These are phyloP conservation scores for Pelargonium fulgidum DNA, from an alignment of 441 rosid species.

Conservation along the genomic window DNA sequence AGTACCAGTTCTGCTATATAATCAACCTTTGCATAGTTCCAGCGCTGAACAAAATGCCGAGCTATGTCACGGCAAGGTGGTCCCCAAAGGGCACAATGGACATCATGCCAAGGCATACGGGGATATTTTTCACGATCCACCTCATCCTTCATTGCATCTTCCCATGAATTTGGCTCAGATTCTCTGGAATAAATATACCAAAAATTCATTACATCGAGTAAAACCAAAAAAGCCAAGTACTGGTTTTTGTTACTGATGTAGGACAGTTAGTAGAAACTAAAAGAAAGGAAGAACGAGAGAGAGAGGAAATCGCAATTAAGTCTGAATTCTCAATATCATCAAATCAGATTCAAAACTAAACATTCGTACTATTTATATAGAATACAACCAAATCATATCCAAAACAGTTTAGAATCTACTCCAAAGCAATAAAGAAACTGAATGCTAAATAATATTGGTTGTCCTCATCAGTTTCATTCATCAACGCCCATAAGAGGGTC, in stretches of 20 bases:
- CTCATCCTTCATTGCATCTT: constrained; percentile 91
- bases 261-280: too few relatives aligned
- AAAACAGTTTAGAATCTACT: too few relatives aligned
- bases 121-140: constrained; percentile 85
- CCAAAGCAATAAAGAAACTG: too few relatives aligned
- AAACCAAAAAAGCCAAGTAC: constrained; percentile 1
- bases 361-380: too few relatives aligned
- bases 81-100: constrained; percentile 99
- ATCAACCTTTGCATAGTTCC: constrained; percentile 98
- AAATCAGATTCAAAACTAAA: too few relatives aligned
- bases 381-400: too few relatives aligned
- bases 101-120: constrained; percentile 99
- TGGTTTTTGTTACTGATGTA: constrained; percentile 2
- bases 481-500: background rate
- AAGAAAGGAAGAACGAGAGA: too few relatives aligned
- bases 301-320: too few relatives aligned
- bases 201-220: constrained; percentile 4
- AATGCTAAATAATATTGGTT: too few relatives aligned
- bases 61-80: constrained; percentile 97
- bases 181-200: constrained; percentile 45
- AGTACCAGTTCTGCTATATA: background rate
- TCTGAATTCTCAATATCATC: too few relatives aligned
- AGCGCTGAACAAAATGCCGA: constrained; percentile 96
- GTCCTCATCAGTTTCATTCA: background rate
- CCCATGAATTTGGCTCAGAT: constrained; percentile 99